Evolutionary conservation across 345 rosid species (phyloP), one percentile per base, ranked within the genome.

Genomic region (Pistacia integerrima): DNA sequence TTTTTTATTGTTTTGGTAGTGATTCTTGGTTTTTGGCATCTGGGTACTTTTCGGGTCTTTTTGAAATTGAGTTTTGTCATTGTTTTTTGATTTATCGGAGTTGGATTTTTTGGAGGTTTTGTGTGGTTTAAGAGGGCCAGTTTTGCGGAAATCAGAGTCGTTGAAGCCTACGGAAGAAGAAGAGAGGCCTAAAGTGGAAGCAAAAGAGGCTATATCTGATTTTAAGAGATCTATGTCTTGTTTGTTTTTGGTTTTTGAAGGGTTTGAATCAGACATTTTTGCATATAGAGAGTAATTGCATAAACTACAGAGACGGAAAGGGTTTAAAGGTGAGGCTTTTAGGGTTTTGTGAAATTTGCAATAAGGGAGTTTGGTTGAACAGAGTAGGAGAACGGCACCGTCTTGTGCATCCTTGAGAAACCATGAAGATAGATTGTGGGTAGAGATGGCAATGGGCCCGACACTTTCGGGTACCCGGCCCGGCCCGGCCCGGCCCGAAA

Each of bases 181-280:
- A 70, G 90, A 33, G 41, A 95, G 80, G 36, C 99, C 98, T 5
- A 96, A 83, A n/a, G 97, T 84, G 36, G 98, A 91, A 74, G 93
- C 91, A 76, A 88, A 90, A 1, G 97, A 86, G 18, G 97, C 98
- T 28, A 96, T 72, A 36, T 96, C 98, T 9, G 94, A 84, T 70
- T 83, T 81, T 76, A 96, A 85, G 16, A 64, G 72, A 10, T 84
- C 88, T 3, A 78, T 20, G 71, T 80, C 41, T 18, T 79, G 36
- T 35, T 74, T 74, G 35, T 28, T 35, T 48, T 36, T 20, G 41
- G 71, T n/a, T 35, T 55, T 81, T 62, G 82, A 74, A 14, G 84
- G 78, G 68, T 87, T 86, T 68, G 83, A 69, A 14, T 69, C 78
- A 30, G 89, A 79, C 92, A 88, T 86, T 62, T 74, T 69, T 33